Base-by-base conservation (phyloP, 208 protist genomes). In the Entamoeba moshkovskii region DNA sequence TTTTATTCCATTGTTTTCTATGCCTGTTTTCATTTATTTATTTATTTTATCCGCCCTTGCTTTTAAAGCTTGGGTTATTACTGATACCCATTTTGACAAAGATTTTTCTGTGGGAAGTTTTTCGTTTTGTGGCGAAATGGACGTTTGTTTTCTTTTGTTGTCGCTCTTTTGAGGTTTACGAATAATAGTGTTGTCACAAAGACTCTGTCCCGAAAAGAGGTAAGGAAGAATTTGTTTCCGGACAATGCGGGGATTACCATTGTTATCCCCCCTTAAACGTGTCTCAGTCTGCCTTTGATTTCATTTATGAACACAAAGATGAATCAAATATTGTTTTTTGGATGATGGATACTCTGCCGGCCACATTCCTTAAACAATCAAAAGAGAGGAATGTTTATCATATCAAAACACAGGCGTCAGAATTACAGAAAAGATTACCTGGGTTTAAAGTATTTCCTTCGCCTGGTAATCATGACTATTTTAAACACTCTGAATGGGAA, bases 321-420 rank as follows among this genome's bases (percentile, higher is more conserved):
- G 59, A 85, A 85, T 85, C 59, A 33, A 42, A 1, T 33, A 38
- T 38, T 33, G 59, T 85, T 4, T 85, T 85, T 85, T 85, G 59
- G 59, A 85, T 85, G 59, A 85, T 85, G 59, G 59, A 85, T 85
- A 85, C 59, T 85, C 25, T 85, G 8, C 59, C 59, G 13, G 59
- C 29, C n/a, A 42, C 59, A 1, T 38, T 42, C 13, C 25, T 85
- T 33, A 38, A 38, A 29, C 59, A 85, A 85, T 42, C 59, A 33
- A 85, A 85, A 85, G 59, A 85, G n/a, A 3, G 59, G n/a, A 85
- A 85, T 85, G 59, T 85, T 85, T 85, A 85, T 85, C 59, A 85
- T 38, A 85, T 85, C n/a, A 29, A 85, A 85, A 85, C 59, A 33
- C 59, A 85, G n/a, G 11, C 59, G 11, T 13, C 13, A 29, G 59